Conservation (phyloP, 2,329 filamentous ascomycete genomes). For the Aspergillus awamori region DNA sequence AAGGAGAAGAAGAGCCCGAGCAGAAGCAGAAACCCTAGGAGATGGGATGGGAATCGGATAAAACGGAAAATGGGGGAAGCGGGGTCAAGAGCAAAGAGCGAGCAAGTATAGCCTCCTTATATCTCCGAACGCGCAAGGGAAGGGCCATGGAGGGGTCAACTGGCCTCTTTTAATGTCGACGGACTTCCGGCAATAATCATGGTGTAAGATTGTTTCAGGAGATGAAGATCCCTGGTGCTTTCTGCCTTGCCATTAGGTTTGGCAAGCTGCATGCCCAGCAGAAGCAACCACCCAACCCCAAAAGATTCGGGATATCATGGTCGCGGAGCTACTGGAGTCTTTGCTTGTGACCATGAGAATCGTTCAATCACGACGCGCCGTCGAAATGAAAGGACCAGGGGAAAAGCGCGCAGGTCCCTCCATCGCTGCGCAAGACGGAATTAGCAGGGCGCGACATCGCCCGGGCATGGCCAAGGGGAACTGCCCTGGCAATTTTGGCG, state of each 20-base stretch:
- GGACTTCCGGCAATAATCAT: constrained; percentile 7
- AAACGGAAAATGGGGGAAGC: neutral
- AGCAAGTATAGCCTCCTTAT: constrained; percentile 8
- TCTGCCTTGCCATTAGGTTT: constrained; percentile 14
- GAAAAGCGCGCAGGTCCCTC: constrained; percentile 2
- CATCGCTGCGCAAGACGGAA: neutral
- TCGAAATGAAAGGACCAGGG: constrained; percentile 4
- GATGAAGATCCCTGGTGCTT: constrained; percentile 12
- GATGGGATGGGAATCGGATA: neutral
- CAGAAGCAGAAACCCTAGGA: neutral
- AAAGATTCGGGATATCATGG: constrained; percentile 5
- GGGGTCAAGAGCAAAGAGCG: constrained; percentile 2
- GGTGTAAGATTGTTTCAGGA: constrained; percentile 12
- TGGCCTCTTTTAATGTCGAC: constrained; percentile 11
- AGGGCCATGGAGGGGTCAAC: constrained; percentile 7
- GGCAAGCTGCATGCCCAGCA: constrained; percentile 6
- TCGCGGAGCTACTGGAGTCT: neutral
- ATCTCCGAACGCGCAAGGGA: constrained; percentile 1
- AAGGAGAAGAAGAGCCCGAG: neutral
- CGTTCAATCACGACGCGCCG: constrained; percentile 1
- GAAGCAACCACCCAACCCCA: constrained; percentile 4
- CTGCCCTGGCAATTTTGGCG: neutral
- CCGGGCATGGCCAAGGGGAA: constrained; percentile 3
- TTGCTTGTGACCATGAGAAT: constrained; percentile 1
- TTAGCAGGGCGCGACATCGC: constrained; percentile 3